A percentile compares a stretch with the other conserved stretches of the same genome.
Conservation (phyloP, 1,284 basidiomycete species). For the Ganoderma meredithae region DNA sequence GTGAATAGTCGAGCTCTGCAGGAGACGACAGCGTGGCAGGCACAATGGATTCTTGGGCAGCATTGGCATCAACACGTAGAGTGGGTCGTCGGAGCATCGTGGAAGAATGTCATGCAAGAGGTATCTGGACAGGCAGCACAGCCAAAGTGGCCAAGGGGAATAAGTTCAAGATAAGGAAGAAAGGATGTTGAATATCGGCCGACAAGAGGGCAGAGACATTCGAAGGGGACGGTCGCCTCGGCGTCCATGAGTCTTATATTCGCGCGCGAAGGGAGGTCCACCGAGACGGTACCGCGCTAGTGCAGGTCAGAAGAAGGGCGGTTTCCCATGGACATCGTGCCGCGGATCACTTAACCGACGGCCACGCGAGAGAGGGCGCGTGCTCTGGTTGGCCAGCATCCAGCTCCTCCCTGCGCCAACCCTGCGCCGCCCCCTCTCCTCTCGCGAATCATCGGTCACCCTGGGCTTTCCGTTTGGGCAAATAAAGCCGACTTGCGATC, state of each 20-base stretch:
- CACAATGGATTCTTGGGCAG: constrained; percentile 12
- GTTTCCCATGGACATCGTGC: constrained; percentile 18
- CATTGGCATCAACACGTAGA: constrained; percentile 31
- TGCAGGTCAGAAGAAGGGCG: constrained; percentile 24
- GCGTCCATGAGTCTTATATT: constrained; percentile 32
- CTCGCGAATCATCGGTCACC: constrained; percentile 10
- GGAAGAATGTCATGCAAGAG: constrained; percentile 26
- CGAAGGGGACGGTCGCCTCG: constrained; percentile 25
- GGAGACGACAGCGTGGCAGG: not conserved
- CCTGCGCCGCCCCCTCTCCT: not conserved
- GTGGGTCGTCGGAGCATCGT: constrained; percentile 29
- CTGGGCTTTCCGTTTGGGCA: not conserved
- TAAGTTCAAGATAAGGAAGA: constrained; percentile 23
- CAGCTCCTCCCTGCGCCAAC: not conserved
- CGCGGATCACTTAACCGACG: constrained; percentile 24
- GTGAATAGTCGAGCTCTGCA: constrained; percentile 33
- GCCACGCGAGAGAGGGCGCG: constrained; percentile 17
- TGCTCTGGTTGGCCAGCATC: constrained; percentile 17
- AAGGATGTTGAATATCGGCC: constrained; percentile 26
- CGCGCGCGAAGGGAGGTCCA: constrained; percentile 28
- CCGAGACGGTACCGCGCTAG: constrained; percentile 32
- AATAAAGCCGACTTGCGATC: not conserved
- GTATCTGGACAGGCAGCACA: constrained; percentile 16
- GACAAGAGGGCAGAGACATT: constrained; percentile 28
- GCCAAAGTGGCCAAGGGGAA: constrained; percentile 15